Evolutionary conservation across 495 filamentous ascomycete genomes (phyloP), one percentile per base, ranked within the genome.

Genomic region (Eremomyces bilateralis): DNA sequence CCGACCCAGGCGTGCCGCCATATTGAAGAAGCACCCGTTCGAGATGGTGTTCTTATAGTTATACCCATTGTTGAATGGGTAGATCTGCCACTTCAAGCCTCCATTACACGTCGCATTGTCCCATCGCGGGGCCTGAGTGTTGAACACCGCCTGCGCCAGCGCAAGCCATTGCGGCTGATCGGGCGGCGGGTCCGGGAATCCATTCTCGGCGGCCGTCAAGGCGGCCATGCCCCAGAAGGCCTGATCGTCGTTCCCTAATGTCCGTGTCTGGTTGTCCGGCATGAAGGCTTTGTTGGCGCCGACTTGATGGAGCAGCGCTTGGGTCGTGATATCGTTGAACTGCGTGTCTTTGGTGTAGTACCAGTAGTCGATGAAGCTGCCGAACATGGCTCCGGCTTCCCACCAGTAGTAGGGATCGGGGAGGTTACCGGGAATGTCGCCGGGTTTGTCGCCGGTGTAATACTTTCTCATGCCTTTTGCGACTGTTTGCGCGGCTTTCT

Each of bases 1-100:
- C 11, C 68, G 60, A 2, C 67, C 74, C 8, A 88, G 58, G 1
- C 80, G 71, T 0, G 78, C 63, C n/a, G 74, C 71, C n/a, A 88
- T 57, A 48, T 83, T 79, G 53, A 85, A 81, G 43, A 88, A 70
- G 39, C 69, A 70, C 3, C 76, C 79, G 50, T 81, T 81, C 24
- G 75, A 73, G 32, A 81, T 72, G 20, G 68, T 64, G 56, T 85
- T 84, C 50, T 83, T 82, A 54, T 76, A 82, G 42, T 68, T 64
- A 52, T 76, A 90, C 6, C 83, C 83, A 17, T 58, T 69, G 56
- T 84, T 80, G 53, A 78, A 83, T 5, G 66, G 60, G 53, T 69
- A 80, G 39, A 90, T 76, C 56, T 91, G 81, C 83, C 83, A 91
- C 37, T 73, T 62, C 33, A 91, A 54, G 1, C 83, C 83, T 29